Percentiles rank a stretch among this genome's conserved stretches.
Conservation (phyloP, 331 rosid species). For the Cydonia oblonga region DNA sequence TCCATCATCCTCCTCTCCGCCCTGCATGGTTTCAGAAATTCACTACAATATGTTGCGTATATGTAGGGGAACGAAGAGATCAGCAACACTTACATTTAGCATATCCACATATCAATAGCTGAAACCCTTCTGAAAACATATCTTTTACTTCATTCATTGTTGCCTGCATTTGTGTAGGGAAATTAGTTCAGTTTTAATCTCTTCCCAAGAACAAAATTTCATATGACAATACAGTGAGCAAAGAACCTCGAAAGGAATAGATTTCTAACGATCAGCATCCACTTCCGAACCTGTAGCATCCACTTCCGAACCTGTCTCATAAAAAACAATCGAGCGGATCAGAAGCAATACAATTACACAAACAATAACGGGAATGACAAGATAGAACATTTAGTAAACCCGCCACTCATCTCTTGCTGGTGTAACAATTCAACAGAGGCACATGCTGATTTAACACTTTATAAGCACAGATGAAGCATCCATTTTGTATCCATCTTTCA, state of each 20-base stretch:
- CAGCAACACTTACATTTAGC: constrained; percentile 49
- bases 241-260: constrained; percentile 84
- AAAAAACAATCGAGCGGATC: constrained; percentile 4
- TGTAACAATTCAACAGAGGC: constrained; percentile 63
- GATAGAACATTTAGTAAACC: constrained; percentile 2
- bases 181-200: constrained; percentile 16
- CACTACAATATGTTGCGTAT: constrained; percentile 7
- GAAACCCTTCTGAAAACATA: constrained; percentile 69
- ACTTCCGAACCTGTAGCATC: constrained; percentile 89
- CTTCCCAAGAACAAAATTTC: constrained; percentile 9
- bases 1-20: constrained; percentile 54
- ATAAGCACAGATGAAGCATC: too few relatives aligned
- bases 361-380: not conserved
- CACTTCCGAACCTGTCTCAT: constrained; percentile 75
- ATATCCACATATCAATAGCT: constrained; percentile 63
- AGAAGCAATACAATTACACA: not conserved
- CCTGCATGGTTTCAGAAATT: constrained; percentile 29
- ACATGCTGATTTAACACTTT: constrained; percentile 73
- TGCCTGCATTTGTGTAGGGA: constrained; percentile 44
- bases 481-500: too few relatives aligned
- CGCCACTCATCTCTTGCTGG: constrained; percentile 56
- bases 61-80: not conserved
- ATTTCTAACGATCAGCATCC: constrained; percentile 86
- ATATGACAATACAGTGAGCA: not conserved
- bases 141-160: constrained; percentile 40